Evolutionary conservation across 495 filamentous ascomycete species (phyloP).

Genomic region (Aspergillus taichungensis): DNA sequence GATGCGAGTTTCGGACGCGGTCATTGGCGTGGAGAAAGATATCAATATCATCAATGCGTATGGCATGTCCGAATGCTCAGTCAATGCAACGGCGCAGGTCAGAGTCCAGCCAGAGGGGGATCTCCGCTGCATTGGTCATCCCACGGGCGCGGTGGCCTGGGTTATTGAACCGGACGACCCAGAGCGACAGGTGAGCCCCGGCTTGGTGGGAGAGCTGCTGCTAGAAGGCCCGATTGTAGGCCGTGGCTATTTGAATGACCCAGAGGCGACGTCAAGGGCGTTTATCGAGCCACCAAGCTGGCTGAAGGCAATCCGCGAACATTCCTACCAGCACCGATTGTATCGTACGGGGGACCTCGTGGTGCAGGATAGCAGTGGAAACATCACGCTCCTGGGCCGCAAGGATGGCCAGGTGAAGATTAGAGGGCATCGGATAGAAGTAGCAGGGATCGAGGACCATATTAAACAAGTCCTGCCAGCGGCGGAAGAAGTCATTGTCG

Average conservation of each 20-base stretch:
- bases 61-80: conserved; percentile 11
- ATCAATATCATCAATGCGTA: conserved; percentile 16
- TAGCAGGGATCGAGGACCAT: conserved; percentile 1
- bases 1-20: neutral
- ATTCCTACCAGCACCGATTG: neutral
- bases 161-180: conserved; percentile 34
- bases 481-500: neutral
- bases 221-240: conserved; percentile 50
- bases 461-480: neutral
- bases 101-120: neutral
- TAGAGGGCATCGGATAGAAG: conserved; percentile 1
- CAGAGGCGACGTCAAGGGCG: conserved; percentile 26
- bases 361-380: neutral
- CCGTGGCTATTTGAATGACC: conserved; percentile 39
- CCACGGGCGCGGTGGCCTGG: conserved; percentile 1
- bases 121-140: neutral
- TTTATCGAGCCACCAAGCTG: neutral
- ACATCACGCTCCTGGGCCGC: neutral
- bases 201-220: conserved; percentile 50
- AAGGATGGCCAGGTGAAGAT: conserved; percentile 7
- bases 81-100: neutral
- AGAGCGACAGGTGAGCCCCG: conserved; percentile 43
- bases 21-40: neutral
- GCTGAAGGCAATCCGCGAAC: neutral
- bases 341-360: conserved; percentile 4